These are phyloP conservation scores for Chaetoscypha palmicola DNA, from an alignment of 2,329 filamentous ascomycete species.

Conservation along the genomic window DNA sequence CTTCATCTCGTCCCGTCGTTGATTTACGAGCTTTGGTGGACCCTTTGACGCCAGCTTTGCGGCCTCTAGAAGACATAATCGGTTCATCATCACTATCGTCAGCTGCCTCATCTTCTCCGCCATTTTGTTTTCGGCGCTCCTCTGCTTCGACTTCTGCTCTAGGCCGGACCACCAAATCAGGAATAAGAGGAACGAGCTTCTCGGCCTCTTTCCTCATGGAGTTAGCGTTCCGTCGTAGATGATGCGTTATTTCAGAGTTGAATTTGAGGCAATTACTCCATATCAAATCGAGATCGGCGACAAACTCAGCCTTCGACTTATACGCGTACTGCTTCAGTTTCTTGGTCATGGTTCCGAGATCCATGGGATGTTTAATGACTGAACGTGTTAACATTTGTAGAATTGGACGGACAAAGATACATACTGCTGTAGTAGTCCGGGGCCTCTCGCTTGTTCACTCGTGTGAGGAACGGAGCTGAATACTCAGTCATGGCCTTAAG, in stretches of 20 bases:
- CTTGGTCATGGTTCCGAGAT: constrained; percentile 96
- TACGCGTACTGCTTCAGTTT: constrained; percentile 78
- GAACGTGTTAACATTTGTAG: constrained; percentile 29
- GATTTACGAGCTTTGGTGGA: constrained; percentile 63
- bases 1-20: constrained; percentile 65
- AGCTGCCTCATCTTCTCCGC: constrained; percentile 71
- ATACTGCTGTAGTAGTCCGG: constrained; percentile 90
- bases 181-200: constrained; percentile 90
- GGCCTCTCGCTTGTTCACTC: constrained; percentile 94
- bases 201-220: constrained; percentile 97
- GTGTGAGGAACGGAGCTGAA: constrained; percentile 87
- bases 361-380: constrained; percentile 97
- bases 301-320: constrained; percentile 90
- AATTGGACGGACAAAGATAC: constrained; percentile 28
- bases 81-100: constrained; percentile 96
- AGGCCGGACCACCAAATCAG: constrained; percentile 82
- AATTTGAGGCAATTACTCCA: constrained; percentile 97
- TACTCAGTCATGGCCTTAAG: constrained; percentile 97
- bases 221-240: constrained; percentile 83
- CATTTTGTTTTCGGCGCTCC: constrained; percentile 76
- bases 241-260: constrained; percentile 83
- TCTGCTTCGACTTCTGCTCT: constrained; percentile 91
- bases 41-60: constrained; percentile 74
- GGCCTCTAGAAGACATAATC: constrained; percentile 93
- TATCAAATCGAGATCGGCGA: constrained; percentile 86